Conservation (phyloP, 73 alveolate species). For the Paraurostyla sp. region DNA sequence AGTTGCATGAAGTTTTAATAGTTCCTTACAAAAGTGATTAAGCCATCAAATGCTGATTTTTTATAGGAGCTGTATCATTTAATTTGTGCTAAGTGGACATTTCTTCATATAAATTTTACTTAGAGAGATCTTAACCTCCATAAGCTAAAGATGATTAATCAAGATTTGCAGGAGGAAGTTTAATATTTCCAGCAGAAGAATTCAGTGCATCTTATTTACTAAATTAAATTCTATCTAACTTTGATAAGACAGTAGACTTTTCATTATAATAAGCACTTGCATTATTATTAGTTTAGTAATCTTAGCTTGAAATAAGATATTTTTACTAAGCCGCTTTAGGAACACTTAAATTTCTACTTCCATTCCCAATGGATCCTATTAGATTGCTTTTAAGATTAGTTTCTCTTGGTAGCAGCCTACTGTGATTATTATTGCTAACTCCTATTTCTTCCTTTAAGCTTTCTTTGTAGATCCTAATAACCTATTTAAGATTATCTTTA, state of each 20-base stretch:
- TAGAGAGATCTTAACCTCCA: too few relatives aligned
- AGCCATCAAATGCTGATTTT: background rate
- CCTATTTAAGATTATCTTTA: slow-evolving; percentile 35
- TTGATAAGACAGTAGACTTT: background rate
- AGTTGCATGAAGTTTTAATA: slow-evolving; percentile 6
- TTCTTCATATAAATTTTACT: too few relatives aligned
- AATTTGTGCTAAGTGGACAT: background rate
- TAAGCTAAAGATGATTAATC: too few relatives aligned
- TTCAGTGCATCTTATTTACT: background rate
- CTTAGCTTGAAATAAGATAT: slow-evolving; percentile 27
- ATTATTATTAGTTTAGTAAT: background rate
- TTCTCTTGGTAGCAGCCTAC: background rate
- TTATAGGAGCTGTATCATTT: slow-evolving; percentile 13
- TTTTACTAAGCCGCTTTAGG: background rate
- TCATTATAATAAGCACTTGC: background rate
- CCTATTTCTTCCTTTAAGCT: background rate
- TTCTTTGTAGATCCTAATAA: slow-evolving; percentile 33
- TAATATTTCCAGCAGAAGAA: slow-evolving; percentile 22
- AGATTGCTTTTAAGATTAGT: background rate
- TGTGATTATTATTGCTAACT: background rate
- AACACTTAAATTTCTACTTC: slow-evolving; percentile 18
- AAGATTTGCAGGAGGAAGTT: too few relatives aligned
- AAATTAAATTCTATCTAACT: background rate
- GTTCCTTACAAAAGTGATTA: background rate
- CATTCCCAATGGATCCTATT: background rate